Conservation (phyloP, 805 yeast species). For the Wickerhamiella azymoides region DNA sequence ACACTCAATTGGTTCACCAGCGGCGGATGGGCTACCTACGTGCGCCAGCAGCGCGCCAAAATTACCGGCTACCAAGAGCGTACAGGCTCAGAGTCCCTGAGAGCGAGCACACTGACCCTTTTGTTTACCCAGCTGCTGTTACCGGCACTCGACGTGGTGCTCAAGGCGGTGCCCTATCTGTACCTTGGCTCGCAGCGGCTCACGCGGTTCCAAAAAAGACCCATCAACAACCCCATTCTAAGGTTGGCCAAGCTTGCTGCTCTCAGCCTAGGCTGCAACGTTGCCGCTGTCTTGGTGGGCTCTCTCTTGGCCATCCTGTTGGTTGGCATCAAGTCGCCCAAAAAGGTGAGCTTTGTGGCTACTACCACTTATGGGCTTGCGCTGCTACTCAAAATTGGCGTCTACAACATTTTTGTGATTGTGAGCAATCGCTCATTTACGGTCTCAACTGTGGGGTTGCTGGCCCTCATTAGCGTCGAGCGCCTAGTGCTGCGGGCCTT, state of each 20-base stretch:
- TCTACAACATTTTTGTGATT: conserved; percentile 52
- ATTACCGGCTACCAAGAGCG: conserved; percentile 68
- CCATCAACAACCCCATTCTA: conserved; percentile 36
- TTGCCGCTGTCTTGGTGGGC: neutral
- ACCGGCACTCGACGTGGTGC: conserved; percentile 44
- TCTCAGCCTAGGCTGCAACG: conserved; percentile 3
- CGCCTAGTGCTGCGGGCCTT: conserved; percentile 39
- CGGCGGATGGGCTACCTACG: conserved; percentile 53
- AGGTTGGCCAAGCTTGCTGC: conserved; percentile 33
- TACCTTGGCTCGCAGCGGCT: conserved; percentile 67
- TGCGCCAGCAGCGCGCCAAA: conserved; percentile 55
- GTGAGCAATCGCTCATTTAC: conserved; percentile 55
- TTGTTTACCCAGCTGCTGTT: conserved; percentile 55
- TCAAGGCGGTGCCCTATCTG: conserved; percentile 44
- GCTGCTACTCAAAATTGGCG: conserved; percentile 37
- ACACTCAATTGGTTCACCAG: conserved; percentile 57
- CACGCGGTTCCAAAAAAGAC: conserved; percentile 29
- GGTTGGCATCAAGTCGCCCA: neutral
- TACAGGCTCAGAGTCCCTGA: conserved; percentile 35
- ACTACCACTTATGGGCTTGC: conserved; percentile 35
- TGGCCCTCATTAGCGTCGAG: conserved; percentile 43
- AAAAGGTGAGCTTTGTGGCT: conserved; percentile 21
- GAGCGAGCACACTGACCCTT: conserved; percentile 58
- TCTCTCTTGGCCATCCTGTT: neutral
- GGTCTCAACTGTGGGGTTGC: conserved; percentile 46